Base-by-base conservation (phyloP, 1,284 basidiomycete species). In the Mycocalia duriaeana region DNA sequence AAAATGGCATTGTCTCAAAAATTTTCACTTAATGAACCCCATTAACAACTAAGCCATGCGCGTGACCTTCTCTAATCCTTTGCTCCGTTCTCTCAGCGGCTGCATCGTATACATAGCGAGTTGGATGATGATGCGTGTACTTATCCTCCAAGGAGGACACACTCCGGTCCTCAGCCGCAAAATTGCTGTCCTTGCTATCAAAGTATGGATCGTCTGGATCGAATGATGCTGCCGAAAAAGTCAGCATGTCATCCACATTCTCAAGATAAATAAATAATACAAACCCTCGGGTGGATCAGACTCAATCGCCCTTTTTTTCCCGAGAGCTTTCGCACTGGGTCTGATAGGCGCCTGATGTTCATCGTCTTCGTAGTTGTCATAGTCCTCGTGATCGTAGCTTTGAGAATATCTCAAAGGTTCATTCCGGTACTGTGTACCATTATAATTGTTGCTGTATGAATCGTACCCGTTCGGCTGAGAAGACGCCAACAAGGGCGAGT, bases 91-190 rank as follows among this genome's bases (percentile, higher is more conserved):
- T 76, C 63, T 91, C 89, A 14, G 85, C 87, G 1, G 82, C 86
- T 0, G 88, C 88, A 60, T 91, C 88, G 61, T 91, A 91, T 20
- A 83, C 85, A 63, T 81, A 91, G n/a, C 76, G 75, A 28, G 77
- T 71, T 2, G 76, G 73, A n/a, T 69, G 71, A 47, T 71, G 76
- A n/a, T 69, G 71, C 46, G 71, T 76, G 51, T 57, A 64, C 56
- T 58, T 57, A 25, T 63, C 59, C 24, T 70, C 70, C 20, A 57
- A 57, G 41, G 69, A 68, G 16, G 62, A 64, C 36, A 68, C 66
- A 7, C 55, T 50, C 44, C 55, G 58, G 19, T 66, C 64, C 24
- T 63, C 65, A 5, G 50, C 26, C 36, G 56, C 50, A 52, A 59
- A 61, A 34, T 58, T 48, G 20, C n/a, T n/a, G n/a, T 60, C 59